Conservation (phyloP, 2,329 filamentous ascomycete genomes). For the Stemphylium vesicarium region DNA sequence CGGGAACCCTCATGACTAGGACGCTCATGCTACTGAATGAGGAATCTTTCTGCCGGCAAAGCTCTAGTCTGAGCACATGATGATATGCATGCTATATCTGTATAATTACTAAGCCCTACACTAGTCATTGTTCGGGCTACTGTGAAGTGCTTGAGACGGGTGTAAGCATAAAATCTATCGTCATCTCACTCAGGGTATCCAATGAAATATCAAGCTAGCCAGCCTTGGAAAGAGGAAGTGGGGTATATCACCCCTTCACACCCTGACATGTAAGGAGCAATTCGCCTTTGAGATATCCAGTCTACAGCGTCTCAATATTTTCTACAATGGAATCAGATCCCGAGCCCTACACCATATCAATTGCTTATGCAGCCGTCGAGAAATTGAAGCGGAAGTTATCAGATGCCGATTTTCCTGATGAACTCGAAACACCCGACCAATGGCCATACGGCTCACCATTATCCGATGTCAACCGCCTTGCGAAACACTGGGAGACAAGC, state of each 20-base stretch:
- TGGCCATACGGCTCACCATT: conserved; percentile 68
- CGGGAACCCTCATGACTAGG: background rate
- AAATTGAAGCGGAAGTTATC: conserved; percentile 64
- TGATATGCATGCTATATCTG: background rate
- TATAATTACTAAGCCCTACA: background rate
- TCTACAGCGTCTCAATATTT: background rate
- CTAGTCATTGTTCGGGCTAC: background rate
- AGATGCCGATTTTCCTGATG: conserved; percentile 62
- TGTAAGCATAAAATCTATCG: background rate
- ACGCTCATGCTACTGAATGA: background rate
- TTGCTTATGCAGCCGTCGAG: conserved; percentile 55
- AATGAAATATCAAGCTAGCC: background rate
- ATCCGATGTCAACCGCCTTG: conserved; percentile 64
- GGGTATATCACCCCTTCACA: background rate
- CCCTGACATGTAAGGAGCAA: background rate
- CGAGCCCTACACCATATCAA: conserved; percentile 35
- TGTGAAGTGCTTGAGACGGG: no score
- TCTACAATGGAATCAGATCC: conserved; percentile 17
- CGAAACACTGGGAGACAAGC: conserved; percentile 61
- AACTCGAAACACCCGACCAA: conserved; percentile 52
- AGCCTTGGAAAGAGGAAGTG: background rate
- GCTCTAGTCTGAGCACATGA: background rate
- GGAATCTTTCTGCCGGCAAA: background rate
- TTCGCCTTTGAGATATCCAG: background rate
- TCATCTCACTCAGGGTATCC: background rate